phyloP scores from a whole-genome alignment of 768 basidiomycete genomes.

The Kwoniella sp. region DNA sequence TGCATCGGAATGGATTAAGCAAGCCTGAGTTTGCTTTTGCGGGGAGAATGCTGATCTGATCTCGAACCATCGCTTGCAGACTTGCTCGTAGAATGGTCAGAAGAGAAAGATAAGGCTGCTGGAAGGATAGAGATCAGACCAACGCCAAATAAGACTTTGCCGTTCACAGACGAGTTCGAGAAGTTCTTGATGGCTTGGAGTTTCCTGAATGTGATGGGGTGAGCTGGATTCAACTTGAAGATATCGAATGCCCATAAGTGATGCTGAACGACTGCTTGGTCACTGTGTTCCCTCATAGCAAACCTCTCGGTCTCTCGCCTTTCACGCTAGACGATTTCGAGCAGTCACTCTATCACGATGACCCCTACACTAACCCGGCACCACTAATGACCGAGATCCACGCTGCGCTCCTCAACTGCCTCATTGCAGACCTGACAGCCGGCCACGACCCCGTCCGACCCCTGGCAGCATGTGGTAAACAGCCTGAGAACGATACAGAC shows the following conservation, averaged over 20 bases:
- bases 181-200: slow-evolving; percentile 89
- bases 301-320: slow-evolving; percentile 80
- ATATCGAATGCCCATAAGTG: slow-evolving; percentile 1
- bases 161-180: slow-evolving; percentile 65
- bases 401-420: slow-evolving; percentile 80
- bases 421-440: slow-evolving; percentile 64
- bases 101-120: slow-evolving; percentile 36
- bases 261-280: background rate
- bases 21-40: too few species aligned
- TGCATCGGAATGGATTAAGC: too few species aligned
- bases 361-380: slow-evolving; percentile 64
- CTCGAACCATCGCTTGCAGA: too few species aligned
- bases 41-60: too few species aligned
- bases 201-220: slow-evolving; percentile 93
- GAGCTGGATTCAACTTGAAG: slow-evolving; percentile 30
- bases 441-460: slow-evolving; percentile 37
- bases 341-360: slow-evolving; percentile 78
- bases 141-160: slow-evolving; percentile 35
- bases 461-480: slow-evolving; percentile 19
- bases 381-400: slow-evolving; percentile 83
- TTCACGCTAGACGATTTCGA: slow-evolving; percentile 94
- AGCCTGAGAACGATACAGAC: slow-evolving; percentile 40
- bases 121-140: slow-evolving; percentile 45
- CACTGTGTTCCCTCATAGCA: slow-evolving; percentile 65
- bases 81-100: slow-evolving; percentile 46